Evolutionary conservation across 768 basidiomycete species (phyloP).

Genomic region (Suillus luteus): DNA sequence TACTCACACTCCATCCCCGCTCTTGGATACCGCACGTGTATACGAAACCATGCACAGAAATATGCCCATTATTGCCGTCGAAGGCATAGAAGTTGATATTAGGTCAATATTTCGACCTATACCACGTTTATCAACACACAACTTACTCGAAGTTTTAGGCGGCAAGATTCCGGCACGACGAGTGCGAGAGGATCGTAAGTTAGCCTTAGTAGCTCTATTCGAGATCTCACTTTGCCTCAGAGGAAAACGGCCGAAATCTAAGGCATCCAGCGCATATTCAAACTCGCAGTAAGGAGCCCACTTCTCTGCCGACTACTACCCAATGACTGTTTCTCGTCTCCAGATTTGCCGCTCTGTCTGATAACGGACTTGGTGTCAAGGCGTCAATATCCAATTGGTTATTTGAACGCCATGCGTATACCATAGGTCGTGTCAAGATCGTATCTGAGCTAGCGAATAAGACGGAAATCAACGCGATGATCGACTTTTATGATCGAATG

Average conservation of each 20-base stretch:
- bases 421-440: background rate
- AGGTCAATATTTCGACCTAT: background rate
- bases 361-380: background rate
- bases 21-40: background rate
- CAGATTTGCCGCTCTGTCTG: background rate
- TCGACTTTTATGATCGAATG: background rate
- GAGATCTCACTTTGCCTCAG: background rate
- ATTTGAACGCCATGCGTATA: constrained; percentile 2
- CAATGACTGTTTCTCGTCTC: background rate
- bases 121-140: too few species aligned
- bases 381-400: constrained; percentile 4
- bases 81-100: background rate
- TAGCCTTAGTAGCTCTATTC: background rate
- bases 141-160: background rate
- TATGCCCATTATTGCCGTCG: background rate
- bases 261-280: background rate
- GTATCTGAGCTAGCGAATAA: too few species aligned
- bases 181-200: background rate
- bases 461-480: background rate
- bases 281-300: background rate
- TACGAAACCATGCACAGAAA: background rate
- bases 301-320: background rate
- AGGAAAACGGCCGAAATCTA: background rate
- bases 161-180: too few species aligned
- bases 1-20: background rate